A percentile compares a stretch with the other conserved stretches of the same genome.
Evolutionary conservation across 2,329 filamentous ascomycete genomes (phyloP).

Genomic region (Xylariaceae sp.): DNA sequence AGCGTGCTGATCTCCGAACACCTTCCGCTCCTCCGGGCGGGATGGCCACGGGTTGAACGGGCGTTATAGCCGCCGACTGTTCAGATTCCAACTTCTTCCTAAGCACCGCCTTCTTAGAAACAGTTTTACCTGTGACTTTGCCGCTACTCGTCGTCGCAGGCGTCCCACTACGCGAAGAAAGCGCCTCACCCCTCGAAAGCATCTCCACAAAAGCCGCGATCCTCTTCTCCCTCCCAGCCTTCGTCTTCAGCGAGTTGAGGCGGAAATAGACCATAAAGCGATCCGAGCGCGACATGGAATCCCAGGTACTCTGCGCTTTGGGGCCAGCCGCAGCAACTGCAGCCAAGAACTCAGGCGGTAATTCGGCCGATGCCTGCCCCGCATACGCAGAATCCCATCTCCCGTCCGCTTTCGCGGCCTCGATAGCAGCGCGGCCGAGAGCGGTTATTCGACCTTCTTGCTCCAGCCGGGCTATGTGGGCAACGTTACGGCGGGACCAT

Average conservation of each 20-base stretch:
- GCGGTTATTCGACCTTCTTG: constrained; percentile 44
- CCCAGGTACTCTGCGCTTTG: constrained; percentile 19
- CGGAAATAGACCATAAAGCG: constrained; percentile 25
- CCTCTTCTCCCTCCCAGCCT: constrained; percentile 22
- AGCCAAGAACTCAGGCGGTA: constrained; percentile 44
- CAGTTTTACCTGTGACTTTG: no score
- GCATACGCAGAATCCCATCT: constrained; percentile 54
- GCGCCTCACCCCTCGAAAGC: constrained; percentile 20
- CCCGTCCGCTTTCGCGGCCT: constrained; percentile 51
- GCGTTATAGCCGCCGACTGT: not conserved
- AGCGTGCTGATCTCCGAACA: constrained; percentile 10
- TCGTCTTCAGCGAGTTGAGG: constrained; percentile 24
- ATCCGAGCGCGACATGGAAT: constrained; percentile 19
- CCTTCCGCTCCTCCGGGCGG: not conserved
- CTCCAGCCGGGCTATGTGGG: constrained; percentile 41
- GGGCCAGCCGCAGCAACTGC: constrained; percentile 22
- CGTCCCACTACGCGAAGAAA: constrained; percentile 20
- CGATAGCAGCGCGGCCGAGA: constrained; percentile 44
- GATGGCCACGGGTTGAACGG: not conserved
- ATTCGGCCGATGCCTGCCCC: constrained; percentile 40
- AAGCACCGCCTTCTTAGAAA: not conserved
- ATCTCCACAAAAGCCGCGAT: constrained; percentile 26
- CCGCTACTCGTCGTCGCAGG: not conserved
- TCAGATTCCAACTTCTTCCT: not conserved
- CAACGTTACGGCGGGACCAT: constrained; percentile 57